phyloP scores from a whole-genome alignment of 306 rosid genomes.

The Ormosia semicastrata region DNA sequence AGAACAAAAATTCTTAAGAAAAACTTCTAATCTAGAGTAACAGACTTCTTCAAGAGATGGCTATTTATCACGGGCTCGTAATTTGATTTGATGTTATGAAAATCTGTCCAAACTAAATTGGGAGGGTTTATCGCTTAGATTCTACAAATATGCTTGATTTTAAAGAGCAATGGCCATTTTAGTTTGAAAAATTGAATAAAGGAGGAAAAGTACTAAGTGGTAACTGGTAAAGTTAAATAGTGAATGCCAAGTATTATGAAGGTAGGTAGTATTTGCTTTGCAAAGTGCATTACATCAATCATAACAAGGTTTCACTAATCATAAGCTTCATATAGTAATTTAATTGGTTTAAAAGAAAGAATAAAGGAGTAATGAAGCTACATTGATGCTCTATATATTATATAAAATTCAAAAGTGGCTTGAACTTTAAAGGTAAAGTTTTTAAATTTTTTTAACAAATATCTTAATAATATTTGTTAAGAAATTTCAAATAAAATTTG shows the following conservation, averaged over 20 bases:
- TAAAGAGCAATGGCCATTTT: slow-evolving; percentile 25
- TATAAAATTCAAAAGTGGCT: background rate
- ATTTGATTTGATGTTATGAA: background rate
- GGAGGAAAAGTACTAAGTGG: slow-evolving; percentile 3
- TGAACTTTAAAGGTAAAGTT: background rate
- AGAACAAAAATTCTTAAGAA: background rate
- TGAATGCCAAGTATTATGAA: background rate
- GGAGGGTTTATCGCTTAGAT: slow-evolving; percentile 19
- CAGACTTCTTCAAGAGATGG: background rate
- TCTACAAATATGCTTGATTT: slow-evolving; percentile 33
- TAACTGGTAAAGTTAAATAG: background rate
- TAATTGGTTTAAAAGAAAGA: slow-evolving; percentile 1
- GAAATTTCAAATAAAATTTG: too few relatives aligned
- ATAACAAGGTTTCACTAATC: slow-evolving; percentile 12
- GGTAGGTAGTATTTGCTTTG: background rate
- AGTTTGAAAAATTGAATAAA: slow-evolving; percentile 11
- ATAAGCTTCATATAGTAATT: slow-evolving; percentile 21
- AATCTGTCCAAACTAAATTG: background rate
- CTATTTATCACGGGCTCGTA: background rate
- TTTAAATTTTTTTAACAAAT: too few relatives aligned
- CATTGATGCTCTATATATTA: background rate
- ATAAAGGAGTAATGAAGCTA: background rate
- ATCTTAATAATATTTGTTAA: too few relatives aligned
- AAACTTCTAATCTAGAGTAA: background rate
- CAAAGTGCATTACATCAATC: slow-evolving; percentile 23